Evolutionary conservation across 768 basidiomycete species (phyloP).

Genomic region (Gloeophyllum trabeum): DNA sequence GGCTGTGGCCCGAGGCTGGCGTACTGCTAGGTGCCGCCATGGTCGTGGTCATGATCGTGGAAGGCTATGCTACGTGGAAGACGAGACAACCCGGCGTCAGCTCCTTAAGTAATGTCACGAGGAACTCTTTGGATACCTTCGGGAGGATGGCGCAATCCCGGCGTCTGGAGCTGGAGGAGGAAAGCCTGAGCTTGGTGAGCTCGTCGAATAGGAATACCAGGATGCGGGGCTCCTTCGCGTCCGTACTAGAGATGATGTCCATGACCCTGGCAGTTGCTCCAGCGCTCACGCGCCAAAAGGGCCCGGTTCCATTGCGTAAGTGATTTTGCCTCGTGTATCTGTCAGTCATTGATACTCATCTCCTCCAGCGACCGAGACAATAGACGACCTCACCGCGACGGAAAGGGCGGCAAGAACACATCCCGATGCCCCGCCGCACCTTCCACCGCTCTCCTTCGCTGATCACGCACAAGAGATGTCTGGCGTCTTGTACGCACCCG

Average conservation of each 20-base stretch:
- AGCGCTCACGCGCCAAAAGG: slow-evolving; percentile 38
- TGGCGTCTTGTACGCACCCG: slow-evolving; percentile 72
- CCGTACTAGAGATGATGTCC: slow-evolving; percentile 80
- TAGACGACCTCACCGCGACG: slow-evolving; percentile 75
- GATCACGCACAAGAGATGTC: slow-evolving; percentile 73
- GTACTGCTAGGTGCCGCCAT: slow-evolving; percentile 46
- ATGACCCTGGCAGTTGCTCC: slow-evolving; percentile 67
- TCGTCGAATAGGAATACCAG: slow-evolving; percentile 21
- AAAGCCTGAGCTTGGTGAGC: slow-evolving; percentile 37
- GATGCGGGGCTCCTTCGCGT: slow-evolving; percentile 64
- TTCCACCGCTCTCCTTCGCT: slow-evolving; percentile 56
- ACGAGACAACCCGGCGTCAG: slow-evolving; percentile 34
- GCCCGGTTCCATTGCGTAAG: slow-evolving; percentile 60
- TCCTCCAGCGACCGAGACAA: slow-evolving; percentile 50
- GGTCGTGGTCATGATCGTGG: slow-evolving; percentile 45
- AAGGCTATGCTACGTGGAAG: slow-evolving; percentile 41
- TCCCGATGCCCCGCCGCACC: slow-evolving; percentile 64
- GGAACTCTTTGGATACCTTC: slow-evolving; percentile 48
- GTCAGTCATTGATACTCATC: not conserved
- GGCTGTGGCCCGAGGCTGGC: slow-evolving; percentile 64
- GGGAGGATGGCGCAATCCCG: slow-evolving; percentile 25
- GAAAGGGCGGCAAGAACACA: slow-evolving; percentile 70
- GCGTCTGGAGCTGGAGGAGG: slow-evolving; percentile 31
- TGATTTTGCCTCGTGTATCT: slow-evolving; percentile 11
- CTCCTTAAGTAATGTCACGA: slow-evolving; percentile 44